Percentiles rank a stretch among this genome's conserved stretches.
These are phyloP conservation scores for Crithidia brevicula DNA, from an alignment of 208 protist genomes.

Conservation along the genomic window DNA sequence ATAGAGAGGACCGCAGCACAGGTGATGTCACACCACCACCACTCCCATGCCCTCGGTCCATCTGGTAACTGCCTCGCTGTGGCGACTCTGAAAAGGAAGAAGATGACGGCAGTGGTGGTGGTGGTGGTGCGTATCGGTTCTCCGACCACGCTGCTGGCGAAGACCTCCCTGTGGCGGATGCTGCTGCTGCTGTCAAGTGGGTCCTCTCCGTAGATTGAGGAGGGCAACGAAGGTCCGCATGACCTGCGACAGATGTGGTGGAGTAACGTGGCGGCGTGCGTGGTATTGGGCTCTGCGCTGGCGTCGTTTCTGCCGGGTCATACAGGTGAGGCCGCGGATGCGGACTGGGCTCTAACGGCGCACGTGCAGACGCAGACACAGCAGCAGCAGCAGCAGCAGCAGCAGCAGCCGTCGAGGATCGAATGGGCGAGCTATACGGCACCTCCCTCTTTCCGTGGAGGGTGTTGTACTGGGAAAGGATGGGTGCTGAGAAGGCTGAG, in stretches of 20 bases:
- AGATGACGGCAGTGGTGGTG: no score
- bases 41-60: no score
- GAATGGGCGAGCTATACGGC: neutral
- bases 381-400: neutral
- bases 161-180: neutral
- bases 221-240: conserved; percentile 11
- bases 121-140: neutral
- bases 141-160: neutral
- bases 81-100: no score
- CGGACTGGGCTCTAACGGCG: neutral
- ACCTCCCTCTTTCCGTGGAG: neutral
- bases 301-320: neutral
- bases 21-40: no score
- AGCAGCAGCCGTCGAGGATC: neutral
- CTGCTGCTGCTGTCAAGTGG: neutral
- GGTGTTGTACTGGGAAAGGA: conserved; percentile 7
- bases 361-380: neutral
- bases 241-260: neutral
- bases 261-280: conserved; percentile 16
- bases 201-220: neutral
- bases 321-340: neutral
- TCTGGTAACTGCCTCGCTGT: no score
- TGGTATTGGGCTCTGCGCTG: conserved; percentile 5
- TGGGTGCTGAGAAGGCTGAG: neutral
- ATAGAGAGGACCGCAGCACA: no score